Base-by-base conservation (phyloP, 805 yeast species). In the Blastobotrys robertii region DNA sequence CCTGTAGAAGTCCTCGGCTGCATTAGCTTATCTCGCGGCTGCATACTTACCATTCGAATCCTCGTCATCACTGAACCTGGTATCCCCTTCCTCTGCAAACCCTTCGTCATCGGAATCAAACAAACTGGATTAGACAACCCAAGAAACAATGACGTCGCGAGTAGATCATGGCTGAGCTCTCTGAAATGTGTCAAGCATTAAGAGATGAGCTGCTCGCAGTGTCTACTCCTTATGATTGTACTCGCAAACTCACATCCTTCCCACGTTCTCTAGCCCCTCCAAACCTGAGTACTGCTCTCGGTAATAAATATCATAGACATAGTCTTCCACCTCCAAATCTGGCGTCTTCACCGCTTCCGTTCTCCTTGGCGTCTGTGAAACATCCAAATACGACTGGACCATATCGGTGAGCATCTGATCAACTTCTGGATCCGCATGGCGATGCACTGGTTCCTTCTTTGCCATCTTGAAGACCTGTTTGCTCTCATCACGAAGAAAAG, bases 261-360 rank as follows among this genome's bases (percentile, higher is more conserved):
- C 64, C 13, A 54, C 44, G 10, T 42, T 44, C 7, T 49, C 36
- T 7, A 47, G 47, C 28, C 12, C 30, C 30, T 38, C 62, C 46
- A 44, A 39, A 48, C 58, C 47, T 57, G 43, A 72, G 64, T 57
- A 54, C n/a, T 65, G 68, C 45, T 78, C 81, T 40, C 82, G 66
- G 65, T 79, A 70, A 62, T 90, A 90, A 8, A 90, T 87, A 62
- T 90, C 98, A 56, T 86, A 90, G 13, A 90, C 97, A 52, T 85
- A 90, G 36, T 84, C 95, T n/a, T 73, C 65, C 3, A 63, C 63
- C 38, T 58, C 68, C 10, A 49, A 45, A 32, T 57, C 58, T 12
- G 19, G 45, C 25, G 34, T 34, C 39, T 32, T 19, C 39, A 8
- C 16, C 25, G 40, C 56, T 47, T 10, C 39, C 11, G 7, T 42